Conservation (phyloP, 139 green algal genomes). For the Tetradesmus obliquus region DNA sequence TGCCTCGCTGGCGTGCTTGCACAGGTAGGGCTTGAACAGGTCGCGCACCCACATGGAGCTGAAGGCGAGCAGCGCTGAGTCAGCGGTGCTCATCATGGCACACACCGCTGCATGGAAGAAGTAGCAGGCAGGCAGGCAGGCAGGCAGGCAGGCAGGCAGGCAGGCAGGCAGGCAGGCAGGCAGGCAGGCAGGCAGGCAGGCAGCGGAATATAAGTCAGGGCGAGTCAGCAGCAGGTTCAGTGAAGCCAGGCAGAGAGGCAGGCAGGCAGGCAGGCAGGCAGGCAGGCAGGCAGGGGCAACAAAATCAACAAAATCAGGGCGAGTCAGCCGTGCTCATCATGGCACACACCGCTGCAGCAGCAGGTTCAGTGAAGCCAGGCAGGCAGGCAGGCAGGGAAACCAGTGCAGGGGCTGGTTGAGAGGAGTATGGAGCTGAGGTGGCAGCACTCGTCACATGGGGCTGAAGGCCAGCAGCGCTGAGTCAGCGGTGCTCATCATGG, state of each 20-base stretch:
- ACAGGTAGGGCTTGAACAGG: constrained; percentile 59
- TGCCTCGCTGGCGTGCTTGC: not conserved
- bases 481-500: constrained; percentile 68
- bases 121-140: constrained; percentile 3
- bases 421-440: too few species aligned
- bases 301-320: not conserved
- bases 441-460: constrained; percentile 42
- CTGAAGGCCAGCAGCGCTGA: constrained; percentile 57
- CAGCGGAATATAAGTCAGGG: not conserved
- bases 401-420: not conserved
- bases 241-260: constrained; percentile 1
- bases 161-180: constrained; percentile 15
- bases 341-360: constrained; percentile 51
- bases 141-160: constrained; percentile 8
- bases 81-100: constrained; percentile 68
- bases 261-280: constrained; percentile 19
- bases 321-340: constrained; percentile 67
- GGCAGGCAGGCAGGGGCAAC: too few species aligned
- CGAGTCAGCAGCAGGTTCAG: not conserved
- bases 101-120: constrained; percentile 47
- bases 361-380: not conserved
- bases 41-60: constrained; percentile 57
- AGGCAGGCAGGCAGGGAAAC: constrained; percentile 4
- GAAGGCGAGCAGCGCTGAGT: constrained; percentile 61
- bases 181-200: constrained; percentile 17